Conservation (phyloP, 164 flowering plant species). For the Chloranthus sessilifolius region DNA sequence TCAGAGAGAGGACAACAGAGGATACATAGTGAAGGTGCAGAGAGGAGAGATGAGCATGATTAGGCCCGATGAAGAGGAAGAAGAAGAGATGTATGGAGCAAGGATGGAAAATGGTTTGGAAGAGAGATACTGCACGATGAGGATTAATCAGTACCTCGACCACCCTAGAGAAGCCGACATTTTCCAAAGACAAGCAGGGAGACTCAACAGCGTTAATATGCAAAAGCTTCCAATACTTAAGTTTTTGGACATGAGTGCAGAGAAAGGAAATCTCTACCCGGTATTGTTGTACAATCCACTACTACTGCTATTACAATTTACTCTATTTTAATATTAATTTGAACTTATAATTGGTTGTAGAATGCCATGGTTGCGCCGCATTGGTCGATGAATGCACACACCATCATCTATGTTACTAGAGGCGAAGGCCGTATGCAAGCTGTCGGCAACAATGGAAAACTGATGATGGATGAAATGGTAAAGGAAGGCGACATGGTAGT, state of each 20-base stretch:
- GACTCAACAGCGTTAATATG: slow-evolving; percentile 22
- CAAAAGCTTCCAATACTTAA: slow-evolving; percentile 36
- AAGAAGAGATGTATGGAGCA: not conserved
- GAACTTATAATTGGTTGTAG: too few species aligned
- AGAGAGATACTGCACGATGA: slow-evolving; percentile 34
- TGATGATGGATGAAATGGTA: slow-evolving; percentile 27
- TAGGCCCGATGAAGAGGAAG: slow-evolving; percentile 23
- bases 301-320: too few species aligned
- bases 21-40: slow-evolving; percentile 22
- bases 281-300: too few species aligned
- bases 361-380: slow-evolving; percentile 32
- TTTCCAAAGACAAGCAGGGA: slow-evolving; percentile 26
- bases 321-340: too few species aligned
- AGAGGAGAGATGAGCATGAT: slow-evolving; percentile 16
- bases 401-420: slow-evolving; percentile 22
- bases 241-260: slow-evolving; percentile 35
- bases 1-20: slow-evolving; percentile 21
- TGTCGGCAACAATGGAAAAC: slow-evolving; percentile 24
- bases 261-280: slow-evolving; percentile 32
- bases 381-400: slow-evolving; percentile 33
- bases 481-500: slow-evolving; percentile 28
- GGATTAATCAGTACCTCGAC: slow-evolving; percentile 23
- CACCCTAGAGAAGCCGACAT: slow-evolving; percentile 19
- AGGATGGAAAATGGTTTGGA: slow-evolving; percentile 26
- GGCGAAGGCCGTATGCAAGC: slow-evolving; percentile 35